Percentiles rank a stretch among this genome's conserved stretches.
Conservation (phyloP, 305 asterid species). For the Solanum hybrid region DNA sequence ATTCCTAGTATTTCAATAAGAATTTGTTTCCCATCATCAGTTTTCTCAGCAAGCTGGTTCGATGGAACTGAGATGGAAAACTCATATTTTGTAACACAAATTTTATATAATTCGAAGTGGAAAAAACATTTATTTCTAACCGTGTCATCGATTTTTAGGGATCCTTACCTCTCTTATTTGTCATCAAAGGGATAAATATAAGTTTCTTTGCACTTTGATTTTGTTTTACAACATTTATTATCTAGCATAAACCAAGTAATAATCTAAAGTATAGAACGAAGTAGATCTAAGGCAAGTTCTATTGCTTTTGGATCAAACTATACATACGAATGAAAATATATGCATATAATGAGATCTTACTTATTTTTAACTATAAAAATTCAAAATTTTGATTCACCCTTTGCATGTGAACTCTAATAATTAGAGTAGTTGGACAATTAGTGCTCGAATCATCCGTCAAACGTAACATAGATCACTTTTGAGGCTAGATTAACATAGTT, state of each 20-base stretch:
- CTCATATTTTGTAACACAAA: not conserved
- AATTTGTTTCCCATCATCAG: not conserved
- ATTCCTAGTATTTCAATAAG: not conserved
- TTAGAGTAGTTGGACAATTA: not conserved
- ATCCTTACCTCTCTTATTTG: not conserved
- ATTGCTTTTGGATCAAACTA: not conserved
- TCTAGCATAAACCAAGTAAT: not conserved
- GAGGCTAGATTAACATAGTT: not conserved
- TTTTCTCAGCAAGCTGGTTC: not conserved
- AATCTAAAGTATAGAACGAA: not conserved
- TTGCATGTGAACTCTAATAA: not conserved
- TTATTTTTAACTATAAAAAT: not conserved
- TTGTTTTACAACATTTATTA: not conserved
- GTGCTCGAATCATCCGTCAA: not conserved
- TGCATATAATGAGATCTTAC: not conserved
- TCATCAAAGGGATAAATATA: not conserved
- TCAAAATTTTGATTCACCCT: not conserved
- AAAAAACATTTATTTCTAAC: not conserved
- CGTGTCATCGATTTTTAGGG: not conserved
- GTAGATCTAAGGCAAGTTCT: not conserved
- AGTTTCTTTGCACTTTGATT: not conserved
- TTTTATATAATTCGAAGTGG: not conserved
- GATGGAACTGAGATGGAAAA: not conserved
- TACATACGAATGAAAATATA: not conserved
- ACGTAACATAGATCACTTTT: not conserved